Evolutionary conservation across 2,329 filamentous ascomycete species (phyloP).

Genomic region (Periconia macrospinosa): DNA sequence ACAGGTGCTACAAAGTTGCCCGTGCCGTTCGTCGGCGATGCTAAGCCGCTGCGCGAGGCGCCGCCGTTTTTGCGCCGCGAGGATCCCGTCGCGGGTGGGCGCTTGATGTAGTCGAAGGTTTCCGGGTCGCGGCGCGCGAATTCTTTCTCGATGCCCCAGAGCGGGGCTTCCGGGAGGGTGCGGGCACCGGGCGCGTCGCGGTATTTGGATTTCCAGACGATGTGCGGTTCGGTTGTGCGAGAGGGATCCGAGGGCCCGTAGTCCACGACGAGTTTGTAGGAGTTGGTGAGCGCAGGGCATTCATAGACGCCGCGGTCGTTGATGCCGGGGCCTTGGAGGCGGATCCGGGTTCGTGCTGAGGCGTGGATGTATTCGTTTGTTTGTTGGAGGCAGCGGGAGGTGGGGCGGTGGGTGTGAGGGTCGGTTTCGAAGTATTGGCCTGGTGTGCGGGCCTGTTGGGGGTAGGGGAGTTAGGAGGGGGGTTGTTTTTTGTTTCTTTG

Average conservation of each 20-base stretch:
- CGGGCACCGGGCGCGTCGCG: conserved; percentile 41
- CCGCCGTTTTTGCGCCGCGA: conserved; percentile 15
- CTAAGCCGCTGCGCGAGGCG: neutral
- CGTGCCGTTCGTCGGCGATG: too few relatives aligned
- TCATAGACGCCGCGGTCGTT: conserved; percentile 51
- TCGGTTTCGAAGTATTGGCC: conserved; percentile 52
- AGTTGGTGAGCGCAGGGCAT: conserved; percentile 46
- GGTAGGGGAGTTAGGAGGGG: conserved; percentile 1
- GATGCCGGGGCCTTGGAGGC: conserved; percentile 50
- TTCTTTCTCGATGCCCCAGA: conserved; percentile 49
- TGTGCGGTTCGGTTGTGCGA: conserved; percentile 38
- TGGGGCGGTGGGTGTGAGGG: conserved; percentile 46
- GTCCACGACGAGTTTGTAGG: conserved; percentile 53
- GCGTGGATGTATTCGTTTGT: conserved; percentile 58
- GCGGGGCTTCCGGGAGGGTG: conserved; percentile 48
- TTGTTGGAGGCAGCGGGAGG: conserved; percentile 48
- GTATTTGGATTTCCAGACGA: conserved; percentile 48
- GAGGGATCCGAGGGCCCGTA: conserved; percentile 28
- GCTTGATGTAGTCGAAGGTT: conserved; percentile 45
- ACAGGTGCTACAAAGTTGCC: too few relatives aligned
- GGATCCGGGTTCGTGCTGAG: conserved; percentile 49
- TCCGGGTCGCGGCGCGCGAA: conserved; percentile 45
- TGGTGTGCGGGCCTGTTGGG: conserved; percentile 45
- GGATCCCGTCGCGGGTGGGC: conserved; percentile 33
- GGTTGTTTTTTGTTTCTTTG: neutral